Conservation (phyloP, 1,139 yeast genomes). For the Kodamaea plutei region DNA sequence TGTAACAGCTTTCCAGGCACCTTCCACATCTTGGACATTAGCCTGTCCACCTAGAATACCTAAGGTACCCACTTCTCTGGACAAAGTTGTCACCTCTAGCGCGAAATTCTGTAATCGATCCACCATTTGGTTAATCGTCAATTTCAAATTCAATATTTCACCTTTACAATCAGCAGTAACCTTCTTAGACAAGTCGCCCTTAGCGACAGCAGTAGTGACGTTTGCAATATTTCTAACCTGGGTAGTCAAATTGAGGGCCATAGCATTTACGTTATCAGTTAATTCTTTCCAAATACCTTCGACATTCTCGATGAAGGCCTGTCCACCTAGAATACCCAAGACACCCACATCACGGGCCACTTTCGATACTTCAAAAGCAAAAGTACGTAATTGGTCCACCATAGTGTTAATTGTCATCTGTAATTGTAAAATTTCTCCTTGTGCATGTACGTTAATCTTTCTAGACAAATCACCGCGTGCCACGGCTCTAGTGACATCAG, state of each 20-base stretch:
- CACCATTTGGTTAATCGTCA: slow-evolving; percentile 82
- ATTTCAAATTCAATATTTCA: slow-evolving; percentile 74
- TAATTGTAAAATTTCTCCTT: slow-evolving; percentile 73
- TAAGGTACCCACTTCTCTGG: slow-evolving; percentile 85
- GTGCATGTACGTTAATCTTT: slow-evolving; percentile 78
- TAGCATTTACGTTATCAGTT: slow-evolving; percentile 85
- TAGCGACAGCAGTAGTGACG: slow-evolving; percentile 91
- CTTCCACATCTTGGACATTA: slow-evolving; percentile 87
- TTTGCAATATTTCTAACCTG: slow-evolving; percentile 88
- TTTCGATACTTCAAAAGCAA: slow-evolving; percentile 84
- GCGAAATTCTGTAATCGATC: slow-evolving; percentile 86
- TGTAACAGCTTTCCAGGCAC: slow-evolving; percentile 90
- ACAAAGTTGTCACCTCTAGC: slow-evolving; percentile 81
- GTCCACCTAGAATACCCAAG: slow-evolving; percentile 83
- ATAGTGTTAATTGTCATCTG: slow-evolving; percentile 78
- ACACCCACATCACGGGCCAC: slow-evolving; percentile 91
- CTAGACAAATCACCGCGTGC: slow-evolving; percentile 76
- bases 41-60: slow-evolving; percentile 92
- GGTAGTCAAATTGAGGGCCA: slow-evolving; percentile 83
- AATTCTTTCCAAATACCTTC: slow-evolving; percentile 89
- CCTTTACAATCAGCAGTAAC: slow-evolving; percentile 90
- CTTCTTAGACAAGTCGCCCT: slow-evolving; percentile 79
- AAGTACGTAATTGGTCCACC: slow-evolving; percentile 86
- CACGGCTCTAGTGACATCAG: slow-evolving; percentile 83
- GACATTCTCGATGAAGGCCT: slow-evolving; percentile 77